phyloP scores from a whole-genome alignment of 345 rosid genomes.

The Citrus reticulata region DNA sequence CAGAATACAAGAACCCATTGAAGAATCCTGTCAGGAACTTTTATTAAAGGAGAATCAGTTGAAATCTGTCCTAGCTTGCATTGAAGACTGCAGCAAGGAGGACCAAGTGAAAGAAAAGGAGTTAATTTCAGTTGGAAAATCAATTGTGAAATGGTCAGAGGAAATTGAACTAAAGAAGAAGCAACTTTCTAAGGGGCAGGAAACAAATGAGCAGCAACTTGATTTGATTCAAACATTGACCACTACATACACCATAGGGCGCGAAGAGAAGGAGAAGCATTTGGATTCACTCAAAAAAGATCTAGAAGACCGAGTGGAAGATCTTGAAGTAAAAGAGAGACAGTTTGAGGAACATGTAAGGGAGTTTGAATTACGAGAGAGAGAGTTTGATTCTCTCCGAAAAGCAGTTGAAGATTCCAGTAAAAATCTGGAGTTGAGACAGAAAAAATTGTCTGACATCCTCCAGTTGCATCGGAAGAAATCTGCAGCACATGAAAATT shows the following conservation, averaged over 20 bases:
- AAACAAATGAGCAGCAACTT: constrained; percentile 23
- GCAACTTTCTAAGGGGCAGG: constrained; percentile 7
- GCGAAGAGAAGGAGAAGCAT: constrained; percentile 21
- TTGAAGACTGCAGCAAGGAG: background rate
- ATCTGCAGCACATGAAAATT: too few relatives aligned
- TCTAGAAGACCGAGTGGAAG: constrained; percentile 7
- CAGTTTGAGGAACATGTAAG: constrained; percentile 8
- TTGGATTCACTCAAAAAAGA: constrained; percentile 1
- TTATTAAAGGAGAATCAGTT: background rate
- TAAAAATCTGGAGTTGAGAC: background rate
- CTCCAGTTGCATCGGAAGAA: too few relatives aligned
- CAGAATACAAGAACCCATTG: background rate
- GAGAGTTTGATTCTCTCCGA: background rate
- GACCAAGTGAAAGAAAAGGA: constrained; percentile 19
- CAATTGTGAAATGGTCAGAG: constrained; percentile 14
- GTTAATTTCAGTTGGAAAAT: constrained; percentile 12
- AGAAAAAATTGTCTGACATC: too few relatives aligned
- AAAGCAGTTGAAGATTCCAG: background rate
- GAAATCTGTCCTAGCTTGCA: background rate
- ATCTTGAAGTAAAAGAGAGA: background rate
- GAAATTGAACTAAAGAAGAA: constrained; percentile 21
- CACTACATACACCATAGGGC: constrained; percentile 10
- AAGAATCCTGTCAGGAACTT: background rate
- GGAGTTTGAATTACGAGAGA: constrained; percentile 21
- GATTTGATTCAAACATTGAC: constrained; percentile 7